Evolutionary conservation across 2,329 filamentous ascomycete species (phyloP).

Genomic region (Arthrobotrys entomopaga): DNA sequence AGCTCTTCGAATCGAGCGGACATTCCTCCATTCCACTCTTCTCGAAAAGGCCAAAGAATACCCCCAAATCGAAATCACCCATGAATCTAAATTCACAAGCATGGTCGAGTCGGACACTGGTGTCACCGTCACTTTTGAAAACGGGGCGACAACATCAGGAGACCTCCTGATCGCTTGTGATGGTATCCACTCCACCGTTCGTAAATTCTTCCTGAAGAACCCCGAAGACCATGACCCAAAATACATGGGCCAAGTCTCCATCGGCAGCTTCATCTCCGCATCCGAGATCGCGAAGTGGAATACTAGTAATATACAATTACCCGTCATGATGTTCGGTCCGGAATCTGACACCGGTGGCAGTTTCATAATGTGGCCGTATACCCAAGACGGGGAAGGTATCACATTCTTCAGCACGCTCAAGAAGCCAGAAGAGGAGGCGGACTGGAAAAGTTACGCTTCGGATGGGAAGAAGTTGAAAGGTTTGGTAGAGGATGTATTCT

Average conservation of each 20-base stretch:
- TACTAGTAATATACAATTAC: slow-evolving; percentile 17
- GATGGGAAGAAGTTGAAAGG: slow-evolving; percentile 30
- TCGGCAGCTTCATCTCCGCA: slow-evolving; percentile 36
- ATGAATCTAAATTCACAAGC: slow-evolving; percentile 56
- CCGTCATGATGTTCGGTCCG: slow-evolving; percentile 49
- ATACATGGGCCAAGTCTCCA: slow-evolving; percentile 36
- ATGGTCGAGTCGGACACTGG: slow-evolving; percentile 22
- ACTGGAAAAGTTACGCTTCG: slow-evolving; percentile 20
- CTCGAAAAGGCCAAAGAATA: slow-evolving; percentile 51
- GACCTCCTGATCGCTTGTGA: slow-evolving; percentile 61
- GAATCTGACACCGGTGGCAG: slow-evolving; percentile 27
- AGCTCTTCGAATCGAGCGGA: slow-evolving; percentile 59
- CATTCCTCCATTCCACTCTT: slow-evolving; percentile 58
- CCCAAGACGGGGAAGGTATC: slow-evolving; percentile 12
- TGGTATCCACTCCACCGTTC: slow-evolving; percentile 60
- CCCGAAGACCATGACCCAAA: slow-evolving; percentile 31
- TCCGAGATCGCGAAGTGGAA: slow-evolving; percentile 34
- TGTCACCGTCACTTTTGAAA: slow-evolving; percentile 58
- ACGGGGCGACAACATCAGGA: slow-evolving; percentile 56
- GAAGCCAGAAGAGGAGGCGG: slow-evolving; percentile 29
- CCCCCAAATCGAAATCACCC: slow-evolving; percentile 45
- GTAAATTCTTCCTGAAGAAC: slow-evolving; percentile 53
- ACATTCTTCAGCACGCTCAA: slow-evolving; percentile 47
- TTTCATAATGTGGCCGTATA: slow-evolving; percentile 52
- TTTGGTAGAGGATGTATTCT: slow-evolving; percentile 16